phyloP scores from a whole-genome alignment of 1,139 yeast genomes.

The Meyerozyma guilliermondii region DNA sequence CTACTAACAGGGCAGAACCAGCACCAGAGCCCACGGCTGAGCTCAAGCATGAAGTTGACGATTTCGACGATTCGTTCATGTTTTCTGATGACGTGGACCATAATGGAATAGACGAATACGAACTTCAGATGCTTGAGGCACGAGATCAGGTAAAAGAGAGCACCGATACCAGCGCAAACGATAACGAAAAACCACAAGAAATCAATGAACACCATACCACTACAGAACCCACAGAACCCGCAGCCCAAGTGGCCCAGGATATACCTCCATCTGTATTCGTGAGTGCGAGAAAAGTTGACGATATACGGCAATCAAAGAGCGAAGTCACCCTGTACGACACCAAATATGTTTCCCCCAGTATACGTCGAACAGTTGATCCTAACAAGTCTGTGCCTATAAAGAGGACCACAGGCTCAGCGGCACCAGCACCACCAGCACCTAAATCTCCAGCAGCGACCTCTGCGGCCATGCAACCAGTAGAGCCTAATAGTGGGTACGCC shows the following conservation, averaged over 20 bases:
- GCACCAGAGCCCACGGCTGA: conserved; percentile 3
- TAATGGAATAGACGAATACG: conserved; percentile 23
- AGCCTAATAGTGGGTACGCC: background rate
- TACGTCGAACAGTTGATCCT: conserved; percentile 54
- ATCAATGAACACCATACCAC: background rate
- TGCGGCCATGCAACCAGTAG: conserved; percentile 1
- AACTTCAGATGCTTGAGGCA: conserved; percentile 12
- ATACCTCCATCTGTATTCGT: conserved; percentile 33
- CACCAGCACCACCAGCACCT: background rate
- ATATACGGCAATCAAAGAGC: conserved; percentile 42
- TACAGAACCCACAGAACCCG: background rate
- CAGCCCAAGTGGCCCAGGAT: background rate
- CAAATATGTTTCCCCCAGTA: conserved; percentile 45
- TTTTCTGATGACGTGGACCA: conserved; percentile 55
- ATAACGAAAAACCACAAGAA: background rate
- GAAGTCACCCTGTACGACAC: conserved; percentile 43
- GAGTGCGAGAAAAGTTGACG: conserved; percentile 52
- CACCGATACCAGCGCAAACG: background rate
- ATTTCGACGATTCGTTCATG: conserved; percentile 60
- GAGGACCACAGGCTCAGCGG: conserved; percentile 17
- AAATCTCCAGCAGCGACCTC: background rate
- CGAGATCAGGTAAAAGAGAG: conserved; percentile 1
- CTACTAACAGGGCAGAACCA: conserved; percentile 10
- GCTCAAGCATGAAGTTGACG: conserved; percentile 22
- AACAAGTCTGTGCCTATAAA: conserved; percentile 55